Base-by-base conservation (phyloP, 2,329 filamentous ascomycete genomes). In the Emmonsiellopsis sp. region DNA sequence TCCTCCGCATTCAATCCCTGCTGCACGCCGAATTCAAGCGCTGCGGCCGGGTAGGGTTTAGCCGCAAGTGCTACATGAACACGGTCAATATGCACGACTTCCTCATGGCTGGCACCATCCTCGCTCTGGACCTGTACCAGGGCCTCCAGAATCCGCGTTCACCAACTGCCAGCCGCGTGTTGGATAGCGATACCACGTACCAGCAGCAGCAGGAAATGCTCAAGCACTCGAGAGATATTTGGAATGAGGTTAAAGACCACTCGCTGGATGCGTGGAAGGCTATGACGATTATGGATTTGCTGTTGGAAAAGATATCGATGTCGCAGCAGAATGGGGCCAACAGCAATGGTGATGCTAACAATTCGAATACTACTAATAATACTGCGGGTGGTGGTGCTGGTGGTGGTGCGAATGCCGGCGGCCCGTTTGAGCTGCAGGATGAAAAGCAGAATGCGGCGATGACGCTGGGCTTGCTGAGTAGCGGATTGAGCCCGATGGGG, bases 201-300 rank as follows among this genome's bases (percentile, higher is more conserved):
- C 46, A 48, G 16, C 86, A 87, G 59, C 94, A 96, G 87, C 77
- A 93, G 32, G 71, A 76, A 20, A 81, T 84, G 1, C 79, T 97
- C 2, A 85, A 91, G 64, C 79, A 79, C 15, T 87, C 87, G 7
- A 80, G 82, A 45, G 76, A 79, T 15, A 93, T 97, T 53, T 97
- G 91, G 90, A 84, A 86, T 48, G 82, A 82, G 8, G 76, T 90
- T 9, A 81, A 84, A 2, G 85, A 93, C 52, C 78, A 83, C 26
- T 93, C 87, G 1, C 86, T 96, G 73, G 92, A 97, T 61, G 89
- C 91, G 0, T 91, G 85, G 73, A 97, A 97, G 72, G 92, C 89
- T 1, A 83, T 83, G 41, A 83, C 82, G 42, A 79, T 92, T 26
- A 75, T 97, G n/a, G 84, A 83, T 20, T 83, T 96, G 50, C 90